Percentiles rank a stretch among this genome's conserved stretches.
Conservation (phyloP, 345 rosid species). For the Citrus inodora region DNA sequence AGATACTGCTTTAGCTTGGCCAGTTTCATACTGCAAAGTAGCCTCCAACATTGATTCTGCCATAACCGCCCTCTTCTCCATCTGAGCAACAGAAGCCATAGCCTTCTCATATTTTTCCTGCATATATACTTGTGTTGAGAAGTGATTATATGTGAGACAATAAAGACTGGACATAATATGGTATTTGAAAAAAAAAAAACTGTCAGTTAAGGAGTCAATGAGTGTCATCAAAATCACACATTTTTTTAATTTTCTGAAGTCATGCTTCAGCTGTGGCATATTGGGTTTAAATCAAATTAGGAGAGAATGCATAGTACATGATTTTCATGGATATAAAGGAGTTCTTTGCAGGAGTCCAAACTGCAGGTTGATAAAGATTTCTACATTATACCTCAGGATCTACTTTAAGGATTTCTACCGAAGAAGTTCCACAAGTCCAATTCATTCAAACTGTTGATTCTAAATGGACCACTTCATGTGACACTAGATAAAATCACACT, state of each 20-base stretch:
- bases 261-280: not conserved
- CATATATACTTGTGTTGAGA: slow-evolving; percentile 16
- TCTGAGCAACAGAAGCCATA: slow-evolving; percentile 51
- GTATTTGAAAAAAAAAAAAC: not conserved
- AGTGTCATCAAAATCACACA: not conserved
- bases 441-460: not conserved
- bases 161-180: not conserved
- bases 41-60: slow-evolving; percentile 95
- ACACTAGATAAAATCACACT: not conserved
- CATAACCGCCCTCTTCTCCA: slow-evolving; percentile 84
- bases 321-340: not conserved
- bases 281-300: not conserved
- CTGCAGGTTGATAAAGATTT: not conserved
- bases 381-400: not conserved
- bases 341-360: not conserved
- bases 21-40: slow-evolving; percentile 72
- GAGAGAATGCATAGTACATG: not conserved
- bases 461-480: not conserved
- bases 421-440: not conserved
- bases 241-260: not conserved
- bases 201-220: not conserved
- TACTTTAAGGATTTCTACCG: not conserved
- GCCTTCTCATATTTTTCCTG: slow-evolving; percentile 94
- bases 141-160: not conserved
- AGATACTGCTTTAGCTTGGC: slow-evolving; percentile 64